Conservation (phyloP, 805 yeast genomes). For the Kuraishia borneana region DNA sequence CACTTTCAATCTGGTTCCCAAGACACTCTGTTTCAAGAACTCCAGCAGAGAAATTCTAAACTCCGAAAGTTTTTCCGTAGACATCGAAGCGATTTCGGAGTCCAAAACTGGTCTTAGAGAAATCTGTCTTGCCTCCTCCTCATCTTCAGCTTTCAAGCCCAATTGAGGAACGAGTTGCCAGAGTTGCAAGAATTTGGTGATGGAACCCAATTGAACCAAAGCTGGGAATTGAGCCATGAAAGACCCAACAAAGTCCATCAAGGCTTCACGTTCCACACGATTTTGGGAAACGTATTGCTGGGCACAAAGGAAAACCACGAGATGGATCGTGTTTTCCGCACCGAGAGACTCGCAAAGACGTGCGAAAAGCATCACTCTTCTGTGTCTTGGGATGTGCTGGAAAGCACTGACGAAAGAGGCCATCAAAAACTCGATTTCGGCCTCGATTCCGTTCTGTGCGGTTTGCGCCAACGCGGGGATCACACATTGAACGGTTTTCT, state of each 20-base stretch:
- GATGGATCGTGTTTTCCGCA: conserved; percentile 50
- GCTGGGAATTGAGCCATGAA: conserved; percentile 62
- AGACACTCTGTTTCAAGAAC: conserved; percentile 40
- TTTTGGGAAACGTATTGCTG: conserved; percentile 56
- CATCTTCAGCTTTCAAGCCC: conserved; percentile 18
- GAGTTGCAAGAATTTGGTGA: conserved; percentile 36
- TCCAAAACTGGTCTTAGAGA: conserved; percentile 52
- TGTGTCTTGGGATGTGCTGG: conserved; percentile 91
- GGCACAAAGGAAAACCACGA: conserved; percentile 69
- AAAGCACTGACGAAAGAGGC: conserved; percentile 92
- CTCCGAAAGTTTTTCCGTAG: conserved; percentile 32
- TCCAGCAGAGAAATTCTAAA: conserved; percentile 42
- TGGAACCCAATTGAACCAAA: conserved; percentile 50
- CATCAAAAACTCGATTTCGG: conserved; percentile 74
- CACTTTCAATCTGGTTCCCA: conserved; percentile 24
- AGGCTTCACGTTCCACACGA: conserved; percentile 54
- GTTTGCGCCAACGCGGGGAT: conserved; percentile 73
- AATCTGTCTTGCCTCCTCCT: conserved; percentile 21
- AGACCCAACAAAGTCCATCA: conserved; percentile 62
- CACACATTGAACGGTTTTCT: conserved; percentile 80
- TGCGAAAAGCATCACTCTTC: conserved; percentile 77
- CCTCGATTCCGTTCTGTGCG: conserved; percentile 28
- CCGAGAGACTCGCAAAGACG: conserved; percentile 73
- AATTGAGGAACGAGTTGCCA: conserved; percentile 40
- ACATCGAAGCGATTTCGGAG: conserved; percentile 40